A percentile compares a stretch with the other conserved stretches of the same genome.
These are phyloP conservation scores for Bryoglossum gracile DNA, from an alignment of 495 filamentous ascomycete genomes.

Conservation along the genomic window DNA sequence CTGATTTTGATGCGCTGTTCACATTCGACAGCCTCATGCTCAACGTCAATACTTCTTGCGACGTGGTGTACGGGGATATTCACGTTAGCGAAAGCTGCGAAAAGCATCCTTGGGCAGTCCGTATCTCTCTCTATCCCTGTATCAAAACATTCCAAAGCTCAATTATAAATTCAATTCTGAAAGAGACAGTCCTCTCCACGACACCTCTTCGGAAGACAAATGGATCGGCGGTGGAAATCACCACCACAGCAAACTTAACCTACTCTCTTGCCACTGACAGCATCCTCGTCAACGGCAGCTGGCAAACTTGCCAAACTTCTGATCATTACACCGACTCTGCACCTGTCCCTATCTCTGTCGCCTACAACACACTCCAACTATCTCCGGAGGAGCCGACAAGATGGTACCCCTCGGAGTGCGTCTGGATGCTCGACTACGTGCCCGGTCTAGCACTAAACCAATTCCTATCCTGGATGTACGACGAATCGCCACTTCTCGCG, in stretches of 20 bases:
- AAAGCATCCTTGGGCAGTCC: neutral
- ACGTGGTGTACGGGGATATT: neutral
- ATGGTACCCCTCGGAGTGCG: neutral
- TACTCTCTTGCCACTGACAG: neutral
- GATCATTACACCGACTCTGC: neutral
- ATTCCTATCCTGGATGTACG: neutral
- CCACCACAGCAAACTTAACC: neutral
- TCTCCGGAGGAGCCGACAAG: neutral
- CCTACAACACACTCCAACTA: neutral
- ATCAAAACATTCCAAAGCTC: neutral
- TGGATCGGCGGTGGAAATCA: neutral
- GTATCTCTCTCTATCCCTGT: neutral
- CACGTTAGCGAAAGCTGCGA: neutral
- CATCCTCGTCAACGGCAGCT: neutral
- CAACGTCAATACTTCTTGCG: neutral
- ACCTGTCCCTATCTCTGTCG: neutral
- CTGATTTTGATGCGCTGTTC: neutral
- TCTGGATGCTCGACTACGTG: neutral
- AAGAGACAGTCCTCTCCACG: neutral
- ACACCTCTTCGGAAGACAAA: neutral
- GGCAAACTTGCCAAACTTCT: neutral
- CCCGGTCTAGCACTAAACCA: neutral
- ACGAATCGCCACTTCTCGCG: neutral
- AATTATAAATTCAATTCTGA: neutral
- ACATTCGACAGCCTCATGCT: neutral